Conservation (phyloP, 345 rosid species). For the Theobroma cacao region DNA sequence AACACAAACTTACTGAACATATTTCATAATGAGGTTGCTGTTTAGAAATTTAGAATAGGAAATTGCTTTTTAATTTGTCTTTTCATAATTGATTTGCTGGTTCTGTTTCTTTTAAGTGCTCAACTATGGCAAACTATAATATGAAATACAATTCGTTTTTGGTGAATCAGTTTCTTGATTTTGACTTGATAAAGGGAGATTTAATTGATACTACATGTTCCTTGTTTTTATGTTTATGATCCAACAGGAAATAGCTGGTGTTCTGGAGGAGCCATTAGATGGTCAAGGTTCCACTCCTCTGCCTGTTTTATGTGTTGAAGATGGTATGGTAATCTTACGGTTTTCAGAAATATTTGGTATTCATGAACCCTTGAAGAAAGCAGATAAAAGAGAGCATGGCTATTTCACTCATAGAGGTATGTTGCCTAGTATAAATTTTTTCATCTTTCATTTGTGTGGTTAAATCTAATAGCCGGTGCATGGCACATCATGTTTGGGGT, state of each 20-base stretch:
- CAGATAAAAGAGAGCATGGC: conserved; percentile 58
- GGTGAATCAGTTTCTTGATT: background rate
- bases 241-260: conserved; percentile 45
- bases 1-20: background rate
- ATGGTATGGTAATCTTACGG: conserved; percentile 75
- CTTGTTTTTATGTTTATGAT: background rate
- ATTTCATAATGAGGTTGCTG: background rate
- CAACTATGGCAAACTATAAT: background rate
- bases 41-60: background rate
- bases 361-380: conserved; percentile 69
- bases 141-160: background rate
- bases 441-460: conserved; percentile 6
- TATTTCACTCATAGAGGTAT: conserved; percentile 61
- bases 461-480: conserved; percentile 1
- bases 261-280: conserved; percentile 39
- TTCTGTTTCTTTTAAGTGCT: background rate
- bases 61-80: background rate
- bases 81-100: background rate
- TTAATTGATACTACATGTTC: background rate
- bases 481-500: conserved; percentile 9
- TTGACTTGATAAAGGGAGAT: conserved; percentile 10
- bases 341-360: conserved; percentile 98
- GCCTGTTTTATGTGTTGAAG: conserved; percentile 83
- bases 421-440: conserved; percentile 15
- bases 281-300: conserved; percentile 51